phyloP scores from a whole-genome alignment of 2,329 filamentous ascomycete species.

The Elsinoe fawcettii region DNA sequence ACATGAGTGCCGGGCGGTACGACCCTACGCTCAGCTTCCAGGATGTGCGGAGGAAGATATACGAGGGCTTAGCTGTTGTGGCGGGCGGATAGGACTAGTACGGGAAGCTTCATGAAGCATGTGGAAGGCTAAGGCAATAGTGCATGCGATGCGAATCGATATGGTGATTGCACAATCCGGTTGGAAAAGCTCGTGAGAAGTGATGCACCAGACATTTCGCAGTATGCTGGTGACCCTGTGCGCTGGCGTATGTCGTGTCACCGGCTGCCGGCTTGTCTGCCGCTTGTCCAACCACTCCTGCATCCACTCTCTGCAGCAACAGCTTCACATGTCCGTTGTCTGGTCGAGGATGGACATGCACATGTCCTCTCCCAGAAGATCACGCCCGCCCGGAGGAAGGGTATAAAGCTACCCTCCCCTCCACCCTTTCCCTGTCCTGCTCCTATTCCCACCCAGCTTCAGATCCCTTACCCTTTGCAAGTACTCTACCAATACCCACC shows the following conservation, averaged over 20 bases:
- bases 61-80: slow-evolving; percentile 87
- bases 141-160: background rate
- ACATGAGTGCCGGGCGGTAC: slow-evolving; percentile 34
- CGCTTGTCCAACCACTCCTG: background rate
- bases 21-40: slow-evolving; percentile 55
- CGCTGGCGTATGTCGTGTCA: background rate
- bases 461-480: background rate
- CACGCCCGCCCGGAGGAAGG: background rate
- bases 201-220: slow-evolving; percentile 1
- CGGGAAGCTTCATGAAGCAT: background rate
- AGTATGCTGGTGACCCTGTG: background rate
- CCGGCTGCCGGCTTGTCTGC: background rate
- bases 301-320: background rate
- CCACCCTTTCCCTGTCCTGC: background rate
- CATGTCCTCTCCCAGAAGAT: slow-evolving; percentile 1
- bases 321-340: background rate
- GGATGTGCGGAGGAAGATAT: slow-evolving; percentile 83
- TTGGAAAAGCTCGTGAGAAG: slow-evolving; percentile 2
- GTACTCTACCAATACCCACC: background rate
- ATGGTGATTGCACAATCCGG: background rate
- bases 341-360: background rate
- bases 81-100: slow-evolving; percentile 51
- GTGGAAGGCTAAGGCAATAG: background rate
- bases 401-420: background rate
- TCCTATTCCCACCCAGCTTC: background rate